Evolutionary conservation across 441 rosid species (phyloP).

Genomic region (Geranium incanum): DNA sequence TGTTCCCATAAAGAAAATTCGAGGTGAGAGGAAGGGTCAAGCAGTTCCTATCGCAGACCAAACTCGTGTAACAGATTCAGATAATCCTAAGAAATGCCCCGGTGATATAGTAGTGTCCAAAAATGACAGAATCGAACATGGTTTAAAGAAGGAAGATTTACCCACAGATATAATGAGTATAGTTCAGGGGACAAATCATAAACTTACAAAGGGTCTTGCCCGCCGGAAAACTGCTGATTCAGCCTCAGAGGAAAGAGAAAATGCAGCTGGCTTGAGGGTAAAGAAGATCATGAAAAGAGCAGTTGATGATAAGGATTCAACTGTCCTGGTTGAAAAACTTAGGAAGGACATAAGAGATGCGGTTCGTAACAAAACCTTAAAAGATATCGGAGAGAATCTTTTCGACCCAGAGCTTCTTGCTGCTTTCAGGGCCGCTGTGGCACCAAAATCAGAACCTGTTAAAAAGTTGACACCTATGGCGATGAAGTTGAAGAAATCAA

Average conservation of each 20-base stretch:
- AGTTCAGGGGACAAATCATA: constrained; percentile 46
- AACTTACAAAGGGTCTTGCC: constrained; percentile 32
- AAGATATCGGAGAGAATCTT: constrained; percentile 55
- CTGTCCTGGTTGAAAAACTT: constrained; percentile 64
- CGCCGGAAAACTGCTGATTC: constrained; percentile 30
- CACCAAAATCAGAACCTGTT: constrained; percentile 53
- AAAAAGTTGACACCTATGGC: constrained; percentile 48
- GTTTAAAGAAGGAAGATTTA: constrained; percentile 26
- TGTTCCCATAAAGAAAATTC: constrained; percentile 34
- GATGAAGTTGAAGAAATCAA: constrained; percentile 65
- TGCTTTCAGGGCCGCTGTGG: constrained; percentile 83
- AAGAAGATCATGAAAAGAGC: constrained; percentile 82
- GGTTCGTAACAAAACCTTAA: constrained; percentile 57
- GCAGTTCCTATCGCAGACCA: constrained; percentile 29
- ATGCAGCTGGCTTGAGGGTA: constrained; percentile 65
- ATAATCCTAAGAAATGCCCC: constrained; percentile 26
- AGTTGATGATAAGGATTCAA: constrained; percentile 60
- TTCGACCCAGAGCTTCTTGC: constrained; percentile 88
- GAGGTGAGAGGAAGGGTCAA: constrained; percentile 40
- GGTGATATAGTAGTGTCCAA: constrained; percentile 15
- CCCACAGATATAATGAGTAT: constrained; percentile 63
- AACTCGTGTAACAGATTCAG: constrained; percentile 28
- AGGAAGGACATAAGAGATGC: constrained; percentile 92
- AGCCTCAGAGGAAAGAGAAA: constrained; percentile 48
- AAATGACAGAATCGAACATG: constrained; percentile 24